Evolutionary conservation across 345 rosid genomes (phyloP), one percentile per base, ranked within the genome.

Genomic region (Pelargonium nanum): DNA sequence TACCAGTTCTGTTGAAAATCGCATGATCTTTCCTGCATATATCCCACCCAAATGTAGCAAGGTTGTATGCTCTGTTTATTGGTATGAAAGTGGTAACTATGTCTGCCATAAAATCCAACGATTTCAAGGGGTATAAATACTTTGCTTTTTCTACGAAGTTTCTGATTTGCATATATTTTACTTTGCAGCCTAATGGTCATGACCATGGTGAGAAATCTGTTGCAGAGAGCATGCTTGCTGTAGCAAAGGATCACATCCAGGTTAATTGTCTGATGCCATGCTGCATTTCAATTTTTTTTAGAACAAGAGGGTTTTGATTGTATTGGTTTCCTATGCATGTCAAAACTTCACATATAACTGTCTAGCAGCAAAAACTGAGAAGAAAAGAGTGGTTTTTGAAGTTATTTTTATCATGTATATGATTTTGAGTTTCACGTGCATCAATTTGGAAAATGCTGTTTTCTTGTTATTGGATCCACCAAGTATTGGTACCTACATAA

Each of bases 171-270:
- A n/a, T n/a, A n/a, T n/a, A n/a, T n/a, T 28, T 66, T 53, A 62
- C 53, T 71, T 8, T 55, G 72, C 81, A 92, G 96, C 80, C 89
- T 68, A 92, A 89, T 72, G 89, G 84, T 65, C 89, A 89, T 80
- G 95, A 81, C 64, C 87, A 92, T 67, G 93, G 93, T 65, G 74
- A 88, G 53, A 82, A 81, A 76, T 82, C 74, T 67, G 72, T 62
- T 63, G 84, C 80, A 76, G 75, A 72, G 72, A 71, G 71, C 74
- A 92, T 86, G 95, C 89, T 83, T 81, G 75, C 85, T 70, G 57
- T 79, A 56, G 81, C 86, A 12, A 89, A 78, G 72, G 88, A 92
- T 77, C 88, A 89, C 73, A 92, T 92, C 64, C 92, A 89, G 95
- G 98, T 89, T 65, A 53, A 40, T 40, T 40, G 15, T 40, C 13